A percentile compares a stretch with the other conserved stretches of the same genome.
These are phyloP conservation scores for Canna indica DNA, from an alignment of 176 grass and related monocot genomes.

Conservation along the genomic window DNA sequence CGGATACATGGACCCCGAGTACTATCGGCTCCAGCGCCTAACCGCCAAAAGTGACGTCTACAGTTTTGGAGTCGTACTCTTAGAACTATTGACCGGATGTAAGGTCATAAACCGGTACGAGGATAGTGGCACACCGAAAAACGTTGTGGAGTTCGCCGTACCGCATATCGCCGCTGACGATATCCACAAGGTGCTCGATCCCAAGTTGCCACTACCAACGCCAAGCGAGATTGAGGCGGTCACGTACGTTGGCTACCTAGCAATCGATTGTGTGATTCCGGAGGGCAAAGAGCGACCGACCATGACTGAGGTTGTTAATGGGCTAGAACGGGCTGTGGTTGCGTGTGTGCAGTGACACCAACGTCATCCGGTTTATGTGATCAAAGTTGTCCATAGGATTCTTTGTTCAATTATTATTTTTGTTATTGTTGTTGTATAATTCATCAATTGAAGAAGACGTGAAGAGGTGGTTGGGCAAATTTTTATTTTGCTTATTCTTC, in stretches of 20 bases:
- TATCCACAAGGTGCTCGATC: conserved; percentile 50
- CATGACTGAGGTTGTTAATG: conserved; percentile 75
- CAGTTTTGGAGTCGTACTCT: conserved; percentile 77
- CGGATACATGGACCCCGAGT: conserved; percentile 97
- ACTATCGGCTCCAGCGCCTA: conserved; percentile 75
- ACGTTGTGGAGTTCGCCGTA: conserved; percentile 72
- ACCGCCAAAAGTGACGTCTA: conserved; percentile 96
- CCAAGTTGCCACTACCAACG: conserved; percentile 38
- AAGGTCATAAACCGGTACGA: conserved; percentile 65
- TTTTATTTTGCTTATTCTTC: no score
- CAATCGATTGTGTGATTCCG: conserved; percentile 63
- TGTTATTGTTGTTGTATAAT: background rate
- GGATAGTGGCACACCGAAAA: conserved; percentile 78
- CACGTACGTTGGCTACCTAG: conserved; percentile 65
- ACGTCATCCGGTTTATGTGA: no score
- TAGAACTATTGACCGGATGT: conserved; percentile 68
- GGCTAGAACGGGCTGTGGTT: conserved; percentile 57
- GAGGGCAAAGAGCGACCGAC: conserved; percentile 58
- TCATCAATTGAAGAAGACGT: background rate
- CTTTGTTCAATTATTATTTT: background rate
- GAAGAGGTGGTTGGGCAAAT: background rate
- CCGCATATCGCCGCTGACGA: conserved; percentile 68
- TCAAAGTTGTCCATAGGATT: background rate
- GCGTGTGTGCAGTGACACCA: no score
- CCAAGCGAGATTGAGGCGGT: conserved; percentile 55